phyloP scores from a whole-genome alignment of 2,329 filamentous ascomycete species.

The Colletotrichum liriopes region DNA sequence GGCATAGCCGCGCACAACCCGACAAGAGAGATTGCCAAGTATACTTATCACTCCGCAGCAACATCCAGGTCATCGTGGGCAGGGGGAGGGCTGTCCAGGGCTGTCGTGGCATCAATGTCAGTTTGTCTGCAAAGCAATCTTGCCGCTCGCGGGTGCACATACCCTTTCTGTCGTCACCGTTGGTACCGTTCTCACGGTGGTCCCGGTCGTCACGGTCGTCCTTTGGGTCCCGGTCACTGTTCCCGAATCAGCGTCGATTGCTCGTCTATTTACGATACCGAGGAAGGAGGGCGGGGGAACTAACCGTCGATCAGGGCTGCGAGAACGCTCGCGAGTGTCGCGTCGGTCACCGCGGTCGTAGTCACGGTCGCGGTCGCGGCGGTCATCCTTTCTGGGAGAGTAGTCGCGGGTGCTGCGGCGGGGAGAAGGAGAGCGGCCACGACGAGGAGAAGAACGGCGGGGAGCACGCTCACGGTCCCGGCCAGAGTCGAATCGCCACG shows the following conservation, averaged over 20 bases:
- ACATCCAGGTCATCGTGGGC: conserved; percentile 96
- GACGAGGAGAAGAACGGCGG: conserved; percentile 73
- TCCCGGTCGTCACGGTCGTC: conserved; percentile 82
- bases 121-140: neutral
- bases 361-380: conserved; percentile 84
- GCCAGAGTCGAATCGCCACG: conserved; percentile 97
- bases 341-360: conserved; percentile 83
- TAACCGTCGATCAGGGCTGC: conserved; percentile 77
- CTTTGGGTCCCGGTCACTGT: conserved; percentile 69
- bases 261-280: neutral
- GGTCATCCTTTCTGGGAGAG: conserved; percentile 91
- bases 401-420: conserved; percentile 84
- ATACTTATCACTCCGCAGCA: conserved; percentile 79
- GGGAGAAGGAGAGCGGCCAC: conserved; percentile 83
- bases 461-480: conserved; percentile 79
- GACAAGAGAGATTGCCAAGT: conserved; percentile 40
- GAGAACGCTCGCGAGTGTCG: conserved; percentile 82
- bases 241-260: conserved; percentile 51
- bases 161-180: conserved; percentile 95
- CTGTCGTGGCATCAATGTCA: conserved; percentile 51
- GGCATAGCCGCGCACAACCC: conserved; percentile 40
- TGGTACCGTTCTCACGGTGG: conserved; percentile 82
- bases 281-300: conserved; percentile 28
- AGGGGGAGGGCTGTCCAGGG: conserved; percentile 84
- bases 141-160: conserved; percentile 47